phyloP scores from a whole-genome alignment of 805 yeast species.

The Blastobotrys peoriensis region DNA sequence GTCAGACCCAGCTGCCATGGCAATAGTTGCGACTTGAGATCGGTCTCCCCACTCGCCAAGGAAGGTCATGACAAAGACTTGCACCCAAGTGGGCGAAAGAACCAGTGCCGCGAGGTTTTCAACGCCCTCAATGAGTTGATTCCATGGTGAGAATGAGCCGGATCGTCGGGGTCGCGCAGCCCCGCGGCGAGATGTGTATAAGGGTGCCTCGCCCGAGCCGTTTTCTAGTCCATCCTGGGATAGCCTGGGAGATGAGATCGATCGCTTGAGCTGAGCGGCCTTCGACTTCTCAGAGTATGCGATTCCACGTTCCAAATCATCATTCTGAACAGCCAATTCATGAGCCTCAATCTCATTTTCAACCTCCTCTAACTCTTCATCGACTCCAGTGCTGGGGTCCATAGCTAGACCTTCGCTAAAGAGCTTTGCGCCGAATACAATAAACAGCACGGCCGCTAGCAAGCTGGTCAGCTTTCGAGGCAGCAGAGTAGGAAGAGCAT shows the following conservation, averaged over 20 bases:
- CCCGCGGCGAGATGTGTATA: slow-evolving; percentile 9
- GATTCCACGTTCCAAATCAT: slow-evolving; percentile 46
- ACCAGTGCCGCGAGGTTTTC: slow-evolving; percentile 54
- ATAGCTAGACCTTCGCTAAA: slow-evolving; percentile 75
- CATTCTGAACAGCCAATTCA: slow-evolving; percentile 46
- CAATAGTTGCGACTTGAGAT: slow-evolving; percentile 95
- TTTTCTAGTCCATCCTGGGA: slow-evolving; percentile 30
- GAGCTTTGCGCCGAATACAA: slow-evolving; percentile 75
- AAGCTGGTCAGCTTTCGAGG: slow-evolving; percentile 76
- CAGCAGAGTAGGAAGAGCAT: slow-evolving; percentile 76
- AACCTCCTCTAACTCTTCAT: slow-evolving; percentile 93
- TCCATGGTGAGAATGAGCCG: slow-evolving; percentile 14
- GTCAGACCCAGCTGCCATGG: slow-evolving; percentile 95
- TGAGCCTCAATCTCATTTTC: slow-evolving; percentile 81
- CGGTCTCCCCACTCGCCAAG: slow-evolving; percentile 99
- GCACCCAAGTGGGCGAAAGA: slow-evolving; percentile 86
- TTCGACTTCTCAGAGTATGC: slow-evolving; percentile 33
- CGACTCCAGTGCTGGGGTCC: slow-evolving; percentile 76
- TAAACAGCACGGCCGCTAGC: slow-evolving; percentile 72
- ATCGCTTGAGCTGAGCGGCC: slow-evolving; percentile 14
- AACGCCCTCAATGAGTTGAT: slow-evolving; percentile 33
- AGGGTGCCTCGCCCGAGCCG: slow-evolving; percentile 20
- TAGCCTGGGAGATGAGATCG: slow-evolving; percentile 21
- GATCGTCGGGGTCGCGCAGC: slow-evolving; percentile 12
- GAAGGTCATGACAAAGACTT: slow-evolving; percentile 92